These are phyloP conservation scores for Houttuynia cordata DNA, from an alignment of 164 flowering plant species.

Conservation along the genomic window DNA sequence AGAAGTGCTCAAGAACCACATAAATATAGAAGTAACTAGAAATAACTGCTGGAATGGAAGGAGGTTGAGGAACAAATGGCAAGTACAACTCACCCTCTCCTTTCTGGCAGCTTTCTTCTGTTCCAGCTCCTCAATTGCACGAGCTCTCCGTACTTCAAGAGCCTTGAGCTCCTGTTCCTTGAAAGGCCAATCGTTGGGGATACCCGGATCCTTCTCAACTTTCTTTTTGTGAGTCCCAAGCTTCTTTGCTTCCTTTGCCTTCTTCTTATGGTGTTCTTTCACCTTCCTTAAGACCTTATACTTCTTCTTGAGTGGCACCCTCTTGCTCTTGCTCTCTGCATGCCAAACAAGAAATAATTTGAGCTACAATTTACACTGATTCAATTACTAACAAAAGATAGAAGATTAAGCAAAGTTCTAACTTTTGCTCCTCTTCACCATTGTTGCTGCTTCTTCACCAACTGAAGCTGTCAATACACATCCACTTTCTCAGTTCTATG, in stretches of 20 bases:
- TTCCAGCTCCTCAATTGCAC: constrained; percentile 68
- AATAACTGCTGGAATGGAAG: too few relatives aligned
- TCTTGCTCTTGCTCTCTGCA: constrained; percentile 92
- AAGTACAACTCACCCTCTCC: constrained; percentile 54
- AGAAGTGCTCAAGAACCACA: too few relatives aligned
- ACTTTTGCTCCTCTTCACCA: constrained; percentile 35
- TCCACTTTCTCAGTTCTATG: too few relatives aligned
- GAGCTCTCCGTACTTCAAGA: constrained; percentile 74
- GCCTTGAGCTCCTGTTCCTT: constrained; percentile 93
- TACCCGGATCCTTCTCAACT: constrained; percentile 95
- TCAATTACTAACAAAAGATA: background rate
- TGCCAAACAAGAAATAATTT: background rate
- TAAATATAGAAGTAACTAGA: too few relatives aligned
- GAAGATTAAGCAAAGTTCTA: background rate
- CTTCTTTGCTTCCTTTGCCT: constrained; percentile 93
- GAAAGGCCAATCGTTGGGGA: too few relatives aligned
- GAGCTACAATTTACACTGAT: background rate
- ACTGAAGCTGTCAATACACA: too few relatives aligned
- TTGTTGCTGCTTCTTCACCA: background rate
- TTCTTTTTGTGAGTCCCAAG: constrained; percentile 31
- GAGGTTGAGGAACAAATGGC: background rate
- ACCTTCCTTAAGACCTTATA: constrained; percentile 74
- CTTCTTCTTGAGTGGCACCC: constrained; percentile 74
- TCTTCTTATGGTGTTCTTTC: too few relatives aligned
- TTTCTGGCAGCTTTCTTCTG: constrained; percentile 86